Conservation (phyloP, 805 yeast genomes). For the Hemisphaericaspora nanyangensis region DNA sequence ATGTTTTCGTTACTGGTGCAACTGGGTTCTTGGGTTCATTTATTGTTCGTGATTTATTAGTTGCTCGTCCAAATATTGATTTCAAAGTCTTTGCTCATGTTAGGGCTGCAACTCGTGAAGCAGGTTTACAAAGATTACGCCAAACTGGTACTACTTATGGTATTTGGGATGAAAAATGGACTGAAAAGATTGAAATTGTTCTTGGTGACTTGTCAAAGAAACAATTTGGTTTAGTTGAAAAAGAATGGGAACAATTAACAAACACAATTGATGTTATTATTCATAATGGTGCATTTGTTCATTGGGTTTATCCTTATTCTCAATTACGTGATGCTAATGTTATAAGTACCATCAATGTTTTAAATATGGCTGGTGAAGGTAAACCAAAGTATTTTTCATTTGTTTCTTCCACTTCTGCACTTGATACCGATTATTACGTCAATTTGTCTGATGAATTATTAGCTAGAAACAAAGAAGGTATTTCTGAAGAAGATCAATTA, state of each 20-base stretch:
- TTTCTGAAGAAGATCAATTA: slow-evolving; percentile 80
- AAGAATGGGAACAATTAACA: slow-evolving; percentile 56
- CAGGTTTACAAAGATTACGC: slow-evolving; percentile 74
- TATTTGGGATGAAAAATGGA: slow-evolving; percentile 64
- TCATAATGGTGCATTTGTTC: slow-evolving; percentile 97
- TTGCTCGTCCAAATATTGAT: slow-evolving; percentile 43
- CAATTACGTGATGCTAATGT: slow-evolving; percentile 93
- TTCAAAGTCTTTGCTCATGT: slow-evolving; percentile 83
- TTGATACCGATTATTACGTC: slow-evolving; percentile 81
- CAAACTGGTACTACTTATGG: slow-evolving; percentile 81
- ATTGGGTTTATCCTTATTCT: slow-evolving; percentile 96
- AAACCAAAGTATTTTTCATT: slow-evolving; percentile 84
- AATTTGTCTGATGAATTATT: slow-evolving; percentile 68
- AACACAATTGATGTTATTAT: slow-evolving; percentile 72
- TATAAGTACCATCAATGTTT: slow-evolving; percentile 76
- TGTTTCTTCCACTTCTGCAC: slow-evolving; percentile 92
- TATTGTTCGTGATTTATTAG: slow-evolving; percentile 71
- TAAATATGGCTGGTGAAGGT: slow-evolving; percentile 73
- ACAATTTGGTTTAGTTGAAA: slow-evolving; percentile 64
- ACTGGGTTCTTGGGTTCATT: slow-evolving; percentile 97
- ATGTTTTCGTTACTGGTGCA: slow-evolving; percentile 87
- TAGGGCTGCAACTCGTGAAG: slow-evolving; percentile 65
- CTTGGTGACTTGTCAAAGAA: slow-evolving; percentile 74
- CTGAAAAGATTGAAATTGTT: slow-evolving; percentile 59
- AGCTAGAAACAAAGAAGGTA: slow-evolving; percentile 63